These are phyloP conservation scores for Urostyla sp. DNA, from an alignment of 73 alveolate genomes.

Conservation along the genomic window DNA sequence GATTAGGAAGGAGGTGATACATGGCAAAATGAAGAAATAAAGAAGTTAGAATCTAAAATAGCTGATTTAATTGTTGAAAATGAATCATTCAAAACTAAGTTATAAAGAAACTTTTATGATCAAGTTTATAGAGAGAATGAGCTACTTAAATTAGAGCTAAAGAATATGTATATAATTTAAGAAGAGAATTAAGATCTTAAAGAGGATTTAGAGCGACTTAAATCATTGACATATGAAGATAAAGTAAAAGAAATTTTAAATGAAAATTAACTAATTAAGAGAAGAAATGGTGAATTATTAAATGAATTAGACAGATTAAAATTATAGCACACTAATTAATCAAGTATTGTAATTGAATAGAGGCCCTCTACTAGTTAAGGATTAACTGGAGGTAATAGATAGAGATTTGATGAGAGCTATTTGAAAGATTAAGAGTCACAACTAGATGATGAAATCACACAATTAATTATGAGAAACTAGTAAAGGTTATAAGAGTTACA, in stretches of 20 bases:
- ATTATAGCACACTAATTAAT: background rate
- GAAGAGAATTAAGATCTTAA: constrained; percentile 66
- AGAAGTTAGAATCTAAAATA: constrained; percentile 46
- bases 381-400: constrained; percentile 14
- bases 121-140: constrained; percentile 54
- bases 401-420: constrained; percentile 15
- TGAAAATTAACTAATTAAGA: constrained; percentile 52
- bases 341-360: background rate
- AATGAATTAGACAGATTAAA: too few species aligned
- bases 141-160: constrained; percentile 55
- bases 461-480: constrained; percentile 53
- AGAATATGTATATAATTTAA: constrained; percentile 56
- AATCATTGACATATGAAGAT: constrained; percentile 51
- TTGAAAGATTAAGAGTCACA: constrained; percentile 43
- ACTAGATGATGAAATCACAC: too few species aligned
- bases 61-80: constrained; percentile 54
- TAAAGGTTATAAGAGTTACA: constrained; percentile 43
- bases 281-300: constrained; percentile 58
- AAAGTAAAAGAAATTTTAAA: constrained; percentile 47
- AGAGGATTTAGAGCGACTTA: constrained; percentile 46
- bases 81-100: constrained; percentile 44
- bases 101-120: constrained; percentile 36
- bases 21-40: constrained; percentile 47
- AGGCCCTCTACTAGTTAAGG: constrained; percentile 66
- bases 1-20: constrained; percentile 57